Evolutionary conservation across 2,329 filamentous ascomycete genomes (phyloP).

Genomic region (Stagonosporopsis rhizophila): DNA sequence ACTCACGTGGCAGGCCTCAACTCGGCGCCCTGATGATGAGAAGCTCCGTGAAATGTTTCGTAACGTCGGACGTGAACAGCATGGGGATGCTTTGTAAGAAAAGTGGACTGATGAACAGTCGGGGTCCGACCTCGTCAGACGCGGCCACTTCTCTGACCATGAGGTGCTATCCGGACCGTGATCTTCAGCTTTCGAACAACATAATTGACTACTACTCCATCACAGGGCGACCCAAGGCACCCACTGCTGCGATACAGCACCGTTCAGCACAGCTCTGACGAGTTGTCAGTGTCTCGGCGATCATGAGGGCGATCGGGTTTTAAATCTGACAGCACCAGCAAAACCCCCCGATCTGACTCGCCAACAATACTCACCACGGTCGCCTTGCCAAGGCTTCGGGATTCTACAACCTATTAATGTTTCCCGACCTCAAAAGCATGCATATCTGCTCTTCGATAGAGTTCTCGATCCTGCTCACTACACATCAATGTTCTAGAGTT

Average conservation of each 20-base stretch:
- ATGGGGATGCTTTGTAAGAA: not conserved
- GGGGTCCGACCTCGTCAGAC: not conserved
- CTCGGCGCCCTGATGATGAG: not conserved
- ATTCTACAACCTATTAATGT: not conserved
- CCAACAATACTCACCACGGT: not conserved
- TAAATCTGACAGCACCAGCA: not conserved
- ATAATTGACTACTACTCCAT: not conserved
- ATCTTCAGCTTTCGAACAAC: too few species aligned
- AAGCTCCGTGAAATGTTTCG: not conserved
- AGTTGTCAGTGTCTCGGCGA: not conserved
- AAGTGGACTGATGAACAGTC: not conserved
- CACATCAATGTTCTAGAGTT: not conserved
- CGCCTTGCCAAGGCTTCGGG: not conserved
- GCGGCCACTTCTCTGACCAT: not conserved
- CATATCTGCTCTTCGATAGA: not conserved
- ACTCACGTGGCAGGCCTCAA: not conserved
- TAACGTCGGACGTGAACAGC: not conserved
- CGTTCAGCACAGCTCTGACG: not conserved
- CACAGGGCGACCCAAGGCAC: not conserved
- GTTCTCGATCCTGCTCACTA: not conserved
- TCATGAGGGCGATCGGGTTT: not conserved
- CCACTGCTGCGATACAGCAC: not conserved
- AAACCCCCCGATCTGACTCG: not conserved
- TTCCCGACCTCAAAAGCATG: not conserved
- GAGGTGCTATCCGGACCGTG: not conserved